Evolutionary conservation across 2,329 filamentous ascomycete genomes (phyloP).

Genomic region (Colletotrichum coccodes): DNA sequence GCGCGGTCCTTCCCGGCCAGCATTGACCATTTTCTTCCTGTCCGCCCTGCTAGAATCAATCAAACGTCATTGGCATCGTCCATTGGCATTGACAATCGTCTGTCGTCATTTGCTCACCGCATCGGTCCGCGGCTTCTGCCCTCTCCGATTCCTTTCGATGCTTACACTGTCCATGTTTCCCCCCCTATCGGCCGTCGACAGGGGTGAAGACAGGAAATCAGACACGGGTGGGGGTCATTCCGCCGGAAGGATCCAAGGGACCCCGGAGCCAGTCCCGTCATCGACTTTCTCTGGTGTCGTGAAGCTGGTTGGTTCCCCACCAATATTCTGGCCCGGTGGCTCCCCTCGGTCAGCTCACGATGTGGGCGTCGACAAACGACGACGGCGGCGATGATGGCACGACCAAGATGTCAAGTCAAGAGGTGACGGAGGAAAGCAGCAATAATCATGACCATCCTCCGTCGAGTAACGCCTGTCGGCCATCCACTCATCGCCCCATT

Average conservation of each 20-base stretch:
- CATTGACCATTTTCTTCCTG: background rate
- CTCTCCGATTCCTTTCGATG: slow-evolving; percentile 22
- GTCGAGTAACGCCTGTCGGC: background rate
- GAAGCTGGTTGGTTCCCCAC: slow-evolving; percentile 16
- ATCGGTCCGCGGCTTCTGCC: background rate
- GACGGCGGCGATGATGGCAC: background rate
- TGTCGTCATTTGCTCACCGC: too few relatives aligned
- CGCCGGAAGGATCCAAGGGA: background rate
- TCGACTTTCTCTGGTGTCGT: background rate
- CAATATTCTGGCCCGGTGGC: background rate
- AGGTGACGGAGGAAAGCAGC: background rate
- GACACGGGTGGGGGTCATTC: background rate
- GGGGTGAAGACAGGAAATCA: background rate
- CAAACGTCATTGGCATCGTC: background rate
- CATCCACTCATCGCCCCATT: background rate
- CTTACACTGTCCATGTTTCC: background rate
- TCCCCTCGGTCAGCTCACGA: background rate
- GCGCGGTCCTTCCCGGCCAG: background rate
- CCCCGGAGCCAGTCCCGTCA: slow-evolving; percentile 30
- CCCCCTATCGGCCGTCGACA: background rate
- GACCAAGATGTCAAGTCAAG: background rate
- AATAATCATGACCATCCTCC: background rate
- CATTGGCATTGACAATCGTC: too few relatives aligned
- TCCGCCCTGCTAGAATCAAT: background rate
- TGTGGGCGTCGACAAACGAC: background rate